Evolutionary conservation across 2,329 filamentous ascomycete species (phyloP), one percentile per base, ranked within the genome.

Genomic region (Taxawa tesnikishii): DNA sequence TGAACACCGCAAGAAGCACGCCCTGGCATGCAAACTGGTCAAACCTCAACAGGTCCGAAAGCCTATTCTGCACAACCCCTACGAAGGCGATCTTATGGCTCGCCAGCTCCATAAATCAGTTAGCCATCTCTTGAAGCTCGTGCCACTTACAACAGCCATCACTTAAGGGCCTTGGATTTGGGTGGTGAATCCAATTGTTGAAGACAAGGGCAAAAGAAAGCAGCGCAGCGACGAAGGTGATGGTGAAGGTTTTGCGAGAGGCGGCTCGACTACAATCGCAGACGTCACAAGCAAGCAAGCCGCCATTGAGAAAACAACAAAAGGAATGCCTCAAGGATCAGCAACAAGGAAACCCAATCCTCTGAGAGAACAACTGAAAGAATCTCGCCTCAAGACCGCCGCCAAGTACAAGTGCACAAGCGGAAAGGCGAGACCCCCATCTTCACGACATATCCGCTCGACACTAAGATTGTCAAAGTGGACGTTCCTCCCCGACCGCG

Each of bases 81-180:
- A 74, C 42, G 63, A 71, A 35, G 71, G 68, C 19, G 36, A 63
- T 1, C 32, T 52, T 1, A 51, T 47, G 39, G 75, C 70, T 15
- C 75, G 77, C 62, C 78, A 79, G 50, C 61, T 76, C 16, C 59
- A 59, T 2, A 81, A 87, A 48, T 68, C 68, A 0, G 56, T 80
- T 2, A 54, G 70, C 6, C 65, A 68, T 1, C 92, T 93, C 44
- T 55, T 90, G 2, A 38, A 57, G 6, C 73, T 83, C 6, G 61
- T 87, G 0, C 78, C 79, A 0, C 81, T 83, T 0, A 81, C 75
- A 1, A 53, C 61, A 3, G 50, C 56, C 3, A 55, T 52, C 1
- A 46, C 46, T 0, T 43, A 57, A 1, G 62, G 67, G 3, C 68
- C 68, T 0, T 90, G 82, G 79, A 83, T 93, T 29, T 84, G 70